Evolutionary conservation across 1,139 yeast species (phyloP).

Genomic region (Pichia sp.): DNA sequence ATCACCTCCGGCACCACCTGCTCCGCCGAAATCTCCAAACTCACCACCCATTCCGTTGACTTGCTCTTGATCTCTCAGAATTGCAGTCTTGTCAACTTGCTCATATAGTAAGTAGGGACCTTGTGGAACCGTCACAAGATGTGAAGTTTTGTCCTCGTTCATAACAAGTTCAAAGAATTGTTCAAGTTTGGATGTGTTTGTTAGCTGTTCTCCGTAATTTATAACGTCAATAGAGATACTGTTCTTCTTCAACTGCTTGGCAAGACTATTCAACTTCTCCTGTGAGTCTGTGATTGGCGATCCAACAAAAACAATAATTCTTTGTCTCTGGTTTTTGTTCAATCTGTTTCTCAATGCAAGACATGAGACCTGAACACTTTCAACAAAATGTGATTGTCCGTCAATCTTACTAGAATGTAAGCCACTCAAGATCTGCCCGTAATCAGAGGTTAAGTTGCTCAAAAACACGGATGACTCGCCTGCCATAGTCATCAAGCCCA

Average conservation of each 20-base stretch:
- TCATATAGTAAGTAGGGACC: constrained; percentile 79
- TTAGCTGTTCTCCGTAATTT: constrained; percentile 84
- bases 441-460: constrained; percentile 82
- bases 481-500: constrained; percentile 83
- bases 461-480: constrained; percentile 82
- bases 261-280: constrained; percentile 72
- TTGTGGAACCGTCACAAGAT: constrained; percentile 81
- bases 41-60: constrained; percentile 34
- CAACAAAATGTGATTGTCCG: constrained; percentile 63
- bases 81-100: constrained; percentile 61
- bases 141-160: constrained; percentile 68
- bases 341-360: constrained; percentile 94
- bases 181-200: constrained; percentile 73
- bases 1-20: constrained; percentile 39
- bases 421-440: constrained; percentile 83
- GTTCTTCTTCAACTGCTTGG: constrained; percentile 91
- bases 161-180: constrained; percentile 65
- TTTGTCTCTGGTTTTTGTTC: constrained; percentile 84
- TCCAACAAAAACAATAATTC: constrained; percentile 87
- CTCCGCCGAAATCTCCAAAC: constrained; percentile 27
- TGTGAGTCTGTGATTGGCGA: constrained; percentile 71
- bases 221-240: constrained; percentile 84
- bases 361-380: constrained; percentile 95
- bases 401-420: constrained; percentile 72
- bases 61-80: constrained; percentile 51